Conservation (phyloP, 177 flowering plant genomes). For the Telopea speciosissima region DNA sequence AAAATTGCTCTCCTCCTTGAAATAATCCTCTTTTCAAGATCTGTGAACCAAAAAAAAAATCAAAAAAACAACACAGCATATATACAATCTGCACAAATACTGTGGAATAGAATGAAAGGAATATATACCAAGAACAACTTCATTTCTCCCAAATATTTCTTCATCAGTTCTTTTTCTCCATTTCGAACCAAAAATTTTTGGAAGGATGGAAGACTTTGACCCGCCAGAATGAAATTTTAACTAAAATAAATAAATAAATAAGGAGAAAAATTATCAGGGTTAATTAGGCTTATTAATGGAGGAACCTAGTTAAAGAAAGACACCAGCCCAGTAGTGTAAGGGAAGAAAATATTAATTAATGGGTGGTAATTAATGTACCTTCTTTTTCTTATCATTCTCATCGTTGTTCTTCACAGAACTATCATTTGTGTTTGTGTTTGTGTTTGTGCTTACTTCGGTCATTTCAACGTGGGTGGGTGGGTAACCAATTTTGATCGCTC, state of each 20-base stretch:
- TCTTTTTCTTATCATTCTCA: conserved; percentile 49
- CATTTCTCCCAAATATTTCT: conserved; percentile 23
- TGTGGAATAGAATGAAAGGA: neutral
- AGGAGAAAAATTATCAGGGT: too few relatives aligned
- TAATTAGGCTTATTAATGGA: too few relatives aligned
- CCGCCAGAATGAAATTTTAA: neutral
- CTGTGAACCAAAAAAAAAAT: conserved; percentile 21
- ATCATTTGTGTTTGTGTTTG: conserved; percentile 27
- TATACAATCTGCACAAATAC: too few relatives aligned
- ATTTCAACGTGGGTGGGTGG: conserved; percentile 14
- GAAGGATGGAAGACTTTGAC: conserved; percentile 42
- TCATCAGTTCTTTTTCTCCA: conserved; percentile 27
- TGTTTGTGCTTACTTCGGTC: conserved; percentile 19
- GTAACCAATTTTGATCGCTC: conserved; percentile 7
- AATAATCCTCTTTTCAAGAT: conserved; percentile 30
- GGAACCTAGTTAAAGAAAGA: too few relatives aligned
- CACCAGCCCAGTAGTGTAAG: too few relatives aligned
- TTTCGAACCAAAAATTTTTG: conserved; percentile 63
- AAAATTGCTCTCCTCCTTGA: conserved; percentile 33
- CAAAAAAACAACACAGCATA: neutral
- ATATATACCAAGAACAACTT: conserved; percentile 24
- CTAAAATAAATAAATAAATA: neutral
- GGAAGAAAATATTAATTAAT: too few relatives aligned
- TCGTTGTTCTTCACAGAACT: conserved; percentile 26
- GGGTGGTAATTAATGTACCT: conserved; percentile 25